A percentile compares a stretch with the other conserved stretches of the same genome.
These are phyloP conservation scores for Inonotus obliquus DNA, from an alignment of 1,284 basidiomycete species.

Conservation along the genomic window DNA sequence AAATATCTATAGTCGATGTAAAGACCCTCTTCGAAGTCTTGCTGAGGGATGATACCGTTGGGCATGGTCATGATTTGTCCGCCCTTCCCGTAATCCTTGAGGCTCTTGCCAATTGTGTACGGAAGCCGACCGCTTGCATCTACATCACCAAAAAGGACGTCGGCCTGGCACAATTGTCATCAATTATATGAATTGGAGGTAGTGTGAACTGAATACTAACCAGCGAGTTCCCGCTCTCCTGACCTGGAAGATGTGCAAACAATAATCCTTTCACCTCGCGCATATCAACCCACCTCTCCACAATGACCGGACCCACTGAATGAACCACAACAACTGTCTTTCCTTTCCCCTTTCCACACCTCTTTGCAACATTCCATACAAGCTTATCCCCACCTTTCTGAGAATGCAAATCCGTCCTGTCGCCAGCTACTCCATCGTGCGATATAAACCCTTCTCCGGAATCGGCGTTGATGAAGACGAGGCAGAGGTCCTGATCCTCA, in stretches of 20 bases:
- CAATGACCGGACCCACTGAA: slow-evolving; percentile 39
- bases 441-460: slow-evolving; percentile 47
- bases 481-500: slow-evolving; percentile 29
- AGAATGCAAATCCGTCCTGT: slow-evolving; percentile 43
- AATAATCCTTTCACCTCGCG: slow-evolving; percentile 44
- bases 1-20: slow-evolving; percentile 60
- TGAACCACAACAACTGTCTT: slow-evolving; percentile 55
- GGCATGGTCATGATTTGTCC: slow-evolving; percentile 32
- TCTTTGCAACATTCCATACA: slow-evolving; percentile 23
- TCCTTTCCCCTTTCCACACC: slow-evolving; percentile 23
- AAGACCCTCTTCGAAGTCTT: slow-evolving; percentile 31
- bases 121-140: slow-evolving; percentile 54
- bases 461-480: slow-evolving; percentile 39
- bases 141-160: slow-evolving; percentile 44
- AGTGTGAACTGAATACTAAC: slow-evolving; percentile 15
- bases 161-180: slow-evolving; percentile 24
- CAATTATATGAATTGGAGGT: not conserved
- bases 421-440: slow-evolving; percentile 44
- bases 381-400: slow-evolving; percentile 43
- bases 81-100: slow-evolving; percentile 43
- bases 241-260: slow-evolving; percentile 54
- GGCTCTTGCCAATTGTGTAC: slow-evolving; percentile 51
- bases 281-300: slow-evolving; percentile 43
- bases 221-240: slow-evolving; percentile 54
- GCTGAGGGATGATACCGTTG: slow-evolving; percentile 19